Conservation (phyloP, 2,329 filamentous ascomycete species). For the Hypoxylon sp. region DNA sequence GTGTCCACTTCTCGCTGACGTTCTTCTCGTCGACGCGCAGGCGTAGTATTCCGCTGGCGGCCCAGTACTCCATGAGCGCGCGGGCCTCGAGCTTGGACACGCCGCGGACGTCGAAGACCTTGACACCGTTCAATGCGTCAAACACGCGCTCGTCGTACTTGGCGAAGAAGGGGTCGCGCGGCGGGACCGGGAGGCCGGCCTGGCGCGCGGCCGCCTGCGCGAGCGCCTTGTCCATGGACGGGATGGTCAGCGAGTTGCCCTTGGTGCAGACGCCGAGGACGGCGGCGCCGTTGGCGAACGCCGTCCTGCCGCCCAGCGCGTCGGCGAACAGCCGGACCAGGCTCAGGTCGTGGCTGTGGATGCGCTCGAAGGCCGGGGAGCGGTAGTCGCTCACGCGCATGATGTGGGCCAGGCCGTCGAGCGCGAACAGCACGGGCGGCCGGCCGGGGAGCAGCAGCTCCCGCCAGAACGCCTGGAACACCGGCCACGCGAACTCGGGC, state of each 20-base stretch:
- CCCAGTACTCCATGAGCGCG: slow-evolving; percentile 91
- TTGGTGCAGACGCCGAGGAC: slow-evolving; percentile 77
- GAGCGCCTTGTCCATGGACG: slow-evolving; percentile 75
- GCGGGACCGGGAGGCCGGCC: slow-evolving; percentile 45
- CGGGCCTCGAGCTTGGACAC: slow-evolving; percentile 78
- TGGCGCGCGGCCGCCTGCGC: slow-evolving; percentile 60
- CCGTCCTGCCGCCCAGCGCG: slow-evolving; percentile 68
- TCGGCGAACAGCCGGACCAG: slow-evolving; percentile 79
- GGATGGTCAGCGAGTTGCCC: slow-evolving; percentile 72
- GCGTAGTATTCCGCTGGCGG: slow-evolving; percentile 81
- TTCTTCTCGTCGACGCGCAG: slow-evolving; percentile 72
- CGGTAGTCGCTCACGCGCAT: slow-evolving; percentile 83
- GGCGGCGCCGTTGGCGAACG: slow-evolving; percentile 77
- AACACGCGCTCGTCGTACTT: slow-evolving; percentile 67
- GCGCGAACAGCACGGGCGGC: slow-evolving; percentile 71
- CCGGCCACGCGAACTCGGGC: slow-evolving; percentile 78
- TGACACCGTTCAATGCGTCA: slow-evolving; percentile 59
- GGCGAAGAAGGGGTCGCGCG: slow-evolving; percentile 62
- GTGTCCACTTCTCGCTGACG: slow-evolving; percentile 83
- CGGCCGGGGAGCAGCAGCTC: slow-evolving; percentile 69
- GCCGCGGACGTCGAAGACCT: slow-evolving; percentile 68
- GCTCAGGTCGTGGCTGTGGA: slow-evolving; percentile 87
- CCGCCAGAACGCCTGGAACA: slow-evolving; percentile 82
- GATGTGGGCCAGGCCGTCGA: slow-evolving; percentile 83
- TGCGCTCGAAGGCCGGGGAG: slow-evolving; percentile 71